Percentiles rank a stretch among this genome's conserved stretches.
phyloP scores from a whole-genome alignment of 495 filamentous ascomycete genomes.

The Oleoguttula mirabilis region DNA sequence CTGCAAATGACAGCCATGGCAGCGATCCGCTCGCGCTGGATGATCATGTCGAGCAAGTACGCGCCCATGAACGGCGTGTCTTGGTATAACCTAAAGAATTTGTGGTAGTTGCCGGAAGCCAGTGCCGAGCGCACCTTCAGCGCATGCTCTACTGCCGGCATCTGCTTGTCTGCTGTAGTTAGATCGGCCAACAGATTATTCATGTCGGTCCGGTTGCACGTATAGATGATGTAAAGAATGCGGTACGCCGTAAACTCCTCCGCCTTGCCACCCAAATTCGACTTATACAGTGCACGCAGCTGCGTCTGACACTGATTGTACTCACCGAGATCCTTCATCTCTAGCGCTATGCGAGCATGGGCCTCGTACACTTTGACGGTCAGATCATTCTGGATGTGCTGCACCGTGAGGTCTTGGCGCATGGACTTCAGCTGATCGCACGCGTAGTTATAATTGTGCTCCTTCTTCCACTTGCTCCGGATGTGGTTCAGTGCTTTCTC shows the following conservation, averaged over 20 bases:
- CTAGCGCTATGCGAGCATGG: slow-evolving; percentile 92
- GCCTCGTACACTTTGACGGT: slow-evolving; percentile 94
- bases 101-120: slow-evolving; percentile 91
- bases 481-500: slow-evolving; percentile 73
- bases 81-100: slow-evolving; percentile 80
- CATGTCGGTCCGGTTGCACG: slow-evolving; percentile 94
- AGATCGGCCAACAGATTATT: slow-evolving; percentile 96
- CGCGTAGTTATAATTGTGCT: slow-evolving; percentile 91
- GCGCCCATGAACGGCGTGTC: slow-evolving; percentile 94
- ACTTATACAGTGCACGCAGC: slow-evolving; percentile 75
- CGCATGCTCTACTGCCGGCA: slow-evolving; percentile 76
- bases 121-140: slow-evolving; percentile 81
- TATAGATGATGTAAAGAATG: slow-evolving; percentile 99
- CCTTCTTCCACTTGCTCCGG: slow-evolving; percentile 87
- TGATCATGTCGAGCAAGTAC: slow-evolving; percentile 98
- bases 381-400: slow-evolving; percentile 91
- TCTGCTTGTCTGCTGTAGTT: slow-evolving; percentile 86
- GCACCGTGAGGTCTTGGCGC: slow-evolving; percentile 94
- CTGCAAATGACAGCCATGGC: slow-evolving; percentile 84
- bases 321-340: slow-evolving; percentile 99
- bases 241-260: slow-evolving; percentile 98
- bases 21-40: slow-evolving; percentile 80
- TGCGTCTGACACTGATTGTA: slow-evolving; percentile 99
- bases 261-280: slow-evolving; percentile 76
- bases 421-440: slow-evolving; percentile 99